Evolutionary conservation across 2,329 filamentous ascomycete genomes (phyloP).

Genomic region (Cladophialophora exuberans): DNA sequence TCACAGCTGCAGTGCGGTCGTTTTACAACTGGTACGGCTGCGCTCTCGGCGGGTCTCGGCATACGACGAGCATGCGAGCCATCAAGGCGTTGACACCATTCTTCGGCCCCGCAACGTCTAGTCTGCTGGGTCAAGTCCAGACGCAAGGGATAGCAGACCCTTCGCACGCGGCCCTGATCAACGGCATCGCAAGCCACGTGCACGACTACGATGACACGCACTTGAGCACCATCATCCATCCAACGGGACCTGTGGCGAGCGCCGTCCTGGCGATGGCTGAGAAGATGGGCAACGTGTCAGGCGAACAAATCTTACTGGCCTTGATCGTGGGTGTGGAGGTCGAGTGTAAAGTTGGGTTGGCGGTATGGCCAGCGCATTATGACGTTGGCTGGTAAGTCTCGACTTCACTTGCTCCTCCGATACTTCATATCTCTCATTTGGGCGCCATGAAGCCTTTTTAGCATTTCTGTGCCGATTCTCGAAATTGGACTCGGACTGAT

Average conservation of each 20-base stretch:
- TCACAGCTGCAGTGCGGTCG: slow-evolving; percentile 49
- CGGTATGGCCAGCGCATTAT: slow-evolving; percentile 59
- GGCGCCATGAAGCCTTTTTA: neutral
- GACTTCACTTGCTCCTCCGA: neutral
- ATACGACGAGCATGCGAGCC: slow-evolving; percentile 49
- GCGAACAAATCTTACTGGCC: slow-evolving; percentile 55
- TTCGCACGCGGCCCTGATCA: slow-evolving; percentile 53
- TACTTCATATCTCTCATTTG: neutral
- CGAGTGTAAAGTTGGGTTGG: slow-evolving; percentile 56
- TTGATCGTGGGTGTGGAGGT: slow-evolving; percentile 57
- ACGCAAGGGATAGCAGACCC: slow-evolving; percentile 15
- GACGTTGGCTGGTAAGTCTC: slow-evolving; percentile 53
- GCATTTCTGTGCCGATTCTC: no score
- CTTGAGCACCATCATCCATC: slow-evolving; percentile 60
- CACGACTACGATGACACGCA: slow-evolving; percentile 63
- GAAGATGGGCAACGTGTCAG: slow-evolving; percentile 44
- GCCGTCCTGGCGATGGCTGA: slow-evolving; percentile 56
- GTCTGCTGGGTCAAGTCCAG: slow-evolving; percentile 38
- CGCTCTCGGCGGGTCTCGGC: slow-evolving; percentile 54
- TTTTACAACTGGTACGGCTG: slow-evolving; percentile 61
- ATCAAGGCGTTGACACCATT: slow-evolving; percentile 42
- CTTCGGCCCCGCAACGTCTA: slow-evolving; percentile 43
- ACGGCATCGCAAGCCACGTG: slow-evolving; percentile 60
- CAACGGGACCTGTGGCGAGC: slow-evolving; percentile 55
- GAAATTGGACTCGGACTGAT: no score